Percentiles rank a stretch among this genome's conserved stretches.
phyloP scores from a whole-genome alignment of 1,284 basidiomycete species.

The Pulchroboletus neoregius region DNA sequence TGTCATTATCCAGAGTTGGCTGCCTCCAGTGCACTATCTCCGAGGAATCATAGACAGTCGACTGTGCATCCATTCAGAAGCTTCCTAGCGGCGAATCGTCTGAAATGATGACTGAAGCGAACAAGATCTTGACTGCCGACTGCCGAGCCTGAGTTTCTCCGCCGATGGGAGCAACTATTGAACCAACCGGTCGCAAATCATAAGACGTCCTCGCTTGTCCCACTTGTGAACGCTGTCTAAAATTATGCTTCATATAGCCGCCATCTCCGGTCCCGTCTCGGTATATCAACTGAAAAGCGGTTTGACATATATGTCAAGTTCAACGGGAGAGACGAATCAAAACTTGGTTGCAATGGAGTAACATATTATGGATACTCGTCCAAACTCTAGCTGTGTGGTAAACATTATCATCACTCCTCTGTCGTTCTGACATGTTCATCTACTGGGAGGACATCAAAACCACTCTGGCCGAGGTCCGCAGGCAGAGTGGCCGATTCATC shows the following conservation, averaged over 20 bases:
- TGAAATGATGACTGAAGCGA: constrained; percentile 12
- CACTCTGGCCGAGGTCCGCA: constrained; percentile 66
- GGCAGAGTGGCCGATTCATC: constrained; percentile 75
- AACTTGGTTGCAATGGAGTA: constrained; percentile 1
- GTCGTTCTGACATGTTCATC: constrained; percentile 39
- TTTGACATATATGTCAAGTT: neutral
- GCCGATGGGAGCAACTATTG: constrained; percentile 10
- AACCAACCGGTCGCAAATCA: neutral
- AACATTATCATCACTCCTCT: constrained; percentile 10
- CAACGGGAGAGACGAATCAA: neutral
- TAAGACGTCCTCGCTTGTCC: constrained; percentile 2
- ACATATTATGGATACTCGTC: neutral
- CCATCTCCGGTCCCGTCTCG: constrained; percentile 16
- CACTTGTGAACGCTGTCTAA: constrained; percentile 1
- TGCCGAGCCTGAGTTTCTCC: constrained; percentile 17
- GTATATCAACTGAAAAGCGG: constrained; percentile 8
- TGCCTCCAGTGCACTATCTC: too few relatives aligned
- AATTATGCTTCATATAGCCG: neutral
- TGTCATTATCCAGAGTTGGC: neutral
- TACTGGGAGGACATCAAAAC: constrained; percentile 66
- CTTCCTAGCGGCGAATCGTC: too few relatives aligned
- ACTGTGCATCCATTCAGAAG: too few relatives aligned
- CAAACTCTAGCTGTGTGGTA: neutral
- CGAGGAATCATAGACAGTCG: too few relatives aligned
- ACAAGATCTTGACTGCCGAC: neutral